phyloP scores from a whole-genome alignment of 1,284 basidiomycete species.

The Cutaneotrichosporon daszewskae region DNA sequence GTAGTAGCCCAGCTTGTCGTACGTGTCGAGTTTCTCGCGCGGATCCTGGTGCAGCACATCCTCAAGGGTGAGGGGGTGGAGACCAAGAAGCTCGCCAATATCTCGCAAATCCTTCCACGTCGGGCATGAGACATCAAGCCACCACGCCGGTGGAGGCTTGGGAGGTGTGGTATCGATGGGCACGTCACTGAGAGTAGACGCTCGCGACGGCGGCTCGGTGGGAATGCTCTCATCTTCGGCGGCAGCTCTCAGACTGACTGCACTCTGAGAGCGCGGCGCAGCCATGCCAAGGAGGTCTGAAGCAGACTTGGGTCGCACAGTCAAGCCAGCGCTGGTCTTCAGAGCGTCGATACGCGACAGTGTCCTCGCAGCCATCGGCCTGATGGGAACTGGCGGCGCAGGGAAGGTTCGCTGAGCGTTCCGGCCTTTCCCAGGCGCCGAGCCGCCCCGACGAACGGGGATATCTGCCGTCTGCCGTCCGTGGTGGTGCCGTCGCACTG shows the following conservation, averaged over 20 bases:
- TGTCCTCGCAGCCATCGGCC: conserved; percentile 18
- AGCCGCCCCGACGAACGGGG: conserved; percentile 22
- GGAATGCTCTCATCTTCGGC: not conserved
- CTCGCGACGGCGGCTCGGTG: not conserved
- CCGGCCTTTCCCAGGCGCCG: conserved; percentile 22
- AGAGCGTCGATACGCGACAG: conserved; percentile 28
- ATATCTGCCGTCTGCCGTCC: conserved; percentile 5
- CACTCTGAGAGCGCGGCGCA: not conserved
- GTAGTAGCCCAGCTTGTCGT: conserved; percentile 85
- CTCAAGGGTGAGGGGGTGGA: conserved; percentile 90
- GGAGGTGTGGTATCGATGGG: conserved; percentile 1
- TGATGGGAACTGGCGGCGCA: conserved; percentile 27
- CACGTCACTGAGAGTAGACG: not conserved
- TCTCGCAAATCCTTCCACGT: conserved; percentile 84
- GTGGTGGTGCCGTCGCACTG: not conserved
- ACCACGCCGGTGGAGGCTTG: conserved; percentile 56
- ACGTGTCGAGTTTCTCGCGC: conserved; percentile 85
- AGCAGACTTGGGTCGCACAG: conserved; percentile 40
- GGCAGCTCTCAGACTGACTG: not conserved
- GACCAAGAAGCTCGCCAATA: conserved; percentile 60
- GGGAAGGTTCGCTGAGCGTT: conserved; percentile 17
- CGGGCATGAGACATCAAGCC: conserved; percentile 85
- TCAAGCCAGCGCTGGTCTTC: conserved; percentile 8
- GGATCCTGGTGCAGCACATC: conserved; percentile 93
- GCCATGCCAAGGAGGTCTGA: conserved; percentile 41